A percentile compares a stretch with the other conserved stretches of the same genome.
phyloP scores from a whole-genome alignment of 2,329 filamentous ascomycete species.

The Ophioceras dolichostomum region DNA sequence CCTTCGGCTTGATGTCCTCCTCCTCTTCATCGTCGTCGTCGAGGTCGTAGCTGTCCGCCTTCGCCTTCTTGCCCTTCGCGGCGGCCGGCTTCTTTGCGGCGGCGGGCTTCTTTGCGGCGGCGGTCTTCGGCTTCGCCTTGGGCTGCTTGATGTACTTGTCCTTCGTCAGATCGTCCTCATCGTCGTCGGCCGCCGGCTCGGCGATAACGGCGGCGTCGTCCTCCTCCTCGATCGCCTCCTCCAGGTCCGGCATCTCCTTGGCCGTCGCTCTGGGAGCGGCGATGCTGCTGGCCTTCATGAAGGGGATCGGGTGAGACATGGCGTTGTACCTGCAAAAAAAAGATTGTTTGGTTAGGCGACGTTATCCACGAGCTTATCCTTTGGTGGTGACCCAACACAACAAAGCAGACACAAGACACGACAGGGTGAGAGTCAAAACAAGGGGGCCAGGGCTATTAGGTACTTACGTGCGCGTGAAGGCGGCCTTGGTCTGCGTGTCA shows the following conservation, averaged over 20 bases:
- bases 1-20: conserved; percentile 34
- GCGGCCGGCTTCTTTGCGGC: conserved; percentile 19
- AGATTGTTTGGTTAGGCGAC: conserved; percentile 1
- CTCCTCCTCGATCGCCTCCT: conserved; percentile 90
- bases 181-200: conserved; percentile 50
- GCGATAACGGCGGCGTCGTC: conserved; percentile 63
- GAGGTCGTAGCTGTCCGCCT: conserved; percentile 18
- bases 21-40: conserved; percentile 36
- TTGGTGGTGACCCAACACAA: too few relatives aligned
- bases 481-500: conserved; percentile 72
- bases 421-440: background rate
- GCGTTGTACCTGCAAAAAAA: conserved; percentile 63
- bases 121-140: conserved; percentile 57
- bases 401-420: conserved; percentile 2
- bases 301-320: conserved; percentile 79
- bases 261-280: conserved; percentile 57
- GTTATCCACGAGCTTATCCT: background rate
- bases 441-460: too few relatives aligned
- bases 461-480: conserved; percentile 78
- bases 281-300: conserved; percentile 84
- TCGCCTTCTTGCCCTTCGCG: conserved; percentile 12
- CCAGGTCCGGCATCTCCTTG: conserved; percentile 78
- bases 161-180: conserved; percentile 74
- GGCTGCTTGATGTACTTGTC: conserved; percentile 95
- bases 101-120: conserved; percentile 17